Evolutionary conservation across 1,284 basidiomycete genomes (phyloP).

Genomic region (Apiotrichum domesticum): DNA sequence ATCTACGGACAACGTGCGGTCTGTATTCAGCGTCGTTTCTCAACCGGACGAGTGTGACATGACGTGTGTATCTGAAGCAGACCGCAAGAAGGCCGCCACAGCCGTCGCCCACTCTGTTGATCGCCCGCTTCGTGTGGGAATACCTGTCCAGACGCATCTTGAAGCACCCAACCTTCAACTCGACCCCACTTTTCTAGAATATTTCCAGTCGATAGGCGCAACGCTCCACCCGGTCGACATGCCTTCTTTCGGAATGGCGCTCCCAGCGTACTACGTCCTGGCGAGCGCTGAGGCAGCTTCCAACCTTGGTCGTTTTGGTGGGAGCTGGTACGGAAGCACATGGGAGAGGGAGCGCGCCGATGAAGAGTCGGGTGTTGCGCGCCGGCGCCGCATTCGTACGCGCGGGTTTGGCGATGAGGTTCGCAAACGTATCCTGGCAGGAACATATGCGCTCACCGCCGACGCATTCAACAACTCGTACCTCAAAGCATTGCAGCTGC

Average conservation of each 20-base stretch:
- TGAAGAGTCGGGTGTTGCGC: slow-evolving; percentile 51
- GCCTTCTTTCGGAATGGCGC: slow-evolving; percentile 67
- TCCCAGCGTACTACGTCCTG: slow-evolving; percentile 92
- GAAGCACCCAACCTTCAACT: slow-evolving; percentile 20
- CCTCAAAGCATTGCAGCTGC: slow-evolving; percentile 78
- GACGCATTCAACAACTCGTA: slow-evolving; percentile 97
- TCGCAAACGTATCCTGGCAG: slow-evolving; percentile 78
- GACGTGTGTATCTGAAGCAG: slow-evolving; percentile 56
- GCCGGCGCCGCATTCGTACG: slow-evolving; percentile 58
- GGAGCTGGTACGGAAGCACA: slow-evolving; percentile 56
- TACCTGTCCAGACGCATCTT: slow-evolving; percentile 31
- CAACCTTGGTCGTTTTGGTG: slow-evolving; percentile 86
- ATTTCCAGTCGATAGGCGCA: slow-evolving; percentile 61
- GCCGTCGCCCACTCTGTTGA: slow-evolving; percentile 1
- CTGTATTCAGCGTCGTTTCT: slow-evolving; percentile 61
- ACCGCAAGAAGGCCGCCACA: slow-evolving; percentile 38
- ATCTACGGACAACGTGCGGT: slow-evolving; percentile 52
- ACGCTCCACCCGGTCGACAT: slow-evolving; percentile 67
- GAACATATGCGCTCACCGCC: slow-evolving; percentile 84
- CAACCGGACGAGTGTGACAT: slow-evolving; percentile 69
- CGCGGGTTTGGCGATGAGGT: slow-evolving; percentile 79
- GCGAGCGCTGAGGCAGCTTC: slow-evolving; percentile 91
- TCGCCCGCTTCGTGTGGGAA: slow-evolving; percentile 27
- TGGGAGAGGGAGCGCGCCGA: slow-evolving; percentile 51
- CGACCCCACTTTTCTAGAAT: slow-evolving; percentile 46